phyloP scores from a whole-genome alignment of 2,329 filamentous ascomycete species.

The Fusarium chaquense region DNA sequence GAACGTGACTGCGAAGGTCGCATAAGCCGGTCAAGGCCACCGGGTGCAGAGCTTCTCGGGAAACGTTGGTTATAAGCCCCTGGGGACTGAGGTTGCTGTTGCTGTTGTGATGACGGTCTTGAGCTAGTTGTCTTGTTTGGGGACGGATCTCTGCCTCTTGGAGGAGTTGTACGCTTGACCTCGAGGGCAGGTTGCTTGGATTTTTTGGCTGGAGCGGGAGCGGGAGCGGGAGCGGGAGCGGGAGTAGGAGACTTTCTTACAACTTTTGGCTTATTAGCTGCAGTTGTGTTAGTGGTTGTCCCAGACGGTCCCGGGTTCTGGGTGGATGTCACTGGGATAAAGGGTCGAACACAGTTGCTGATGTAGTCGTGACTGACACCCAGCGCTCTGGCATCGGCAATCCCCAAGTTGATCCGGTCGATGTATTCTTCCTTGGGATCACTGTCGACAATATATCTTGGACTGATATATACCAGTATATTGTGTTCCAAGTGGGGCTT shows the following conservation, averaged over 20 bases:
- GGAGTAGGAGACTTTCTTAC: slow-evolving; percentile 22
- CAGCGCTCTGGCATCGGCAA: slow-evolving; percentile 53
- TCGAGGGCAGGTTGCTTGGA: slow-evolving; percentile 32
- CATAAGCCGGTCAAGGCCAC: slow-evolving; percentile 9
- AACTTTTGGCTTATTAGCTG: slow-evolving; percentile 34
- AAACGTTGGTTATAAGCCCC: slow-evolving; percentile 12
- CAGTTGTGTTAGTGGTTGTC: slow-evolving; percentile 1
- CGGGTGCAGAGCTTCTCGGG: slow-evolving; percentile 12
- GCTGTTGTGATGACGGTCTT: slow-evolving; percentile 6
- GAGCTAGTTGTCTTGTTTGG: slow-evolving; percentile 33
- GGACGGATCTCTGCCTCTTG: slow-evolving; percentile 42
- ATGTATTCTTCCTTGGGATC: slow-evolving; percentile 56
- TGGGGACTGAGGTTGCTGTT: slow-evolving; percentile 5
- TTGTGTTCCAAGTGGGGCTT: slow-evolving; percentile 47
- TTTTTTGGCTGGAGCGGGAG: slow-evolving; percentile 25
- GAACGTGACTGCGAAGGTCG: slow-evolving; percentile 17
- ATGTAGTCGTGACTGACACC: slow-evolving; percentile 54
- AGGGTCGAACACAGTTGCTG: slow-evolving; percentile 54
- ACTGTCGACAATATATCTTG: slow-evolving; percentile 50
- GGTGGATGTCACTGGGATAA: slow-evolving; percentile 47
- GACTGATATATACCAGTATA: slow-evolving; percentile 58
- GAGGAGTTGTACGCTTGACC: slow-evolving; percentile 29
- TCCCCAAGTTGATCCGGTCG: slow-evolving; percentile 54
- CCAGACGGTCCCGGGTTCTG: slow-evolving; percentile 21
- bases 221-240: slow-evolving; percentile 15